Percentiles rank a stretch among this genome's conserved stretches.
These are phyloP conservation scores for Lolium multiflorum DNA, from an alignment of 176 grass and related monocot species.

Conservation along the genomic window DNA sequence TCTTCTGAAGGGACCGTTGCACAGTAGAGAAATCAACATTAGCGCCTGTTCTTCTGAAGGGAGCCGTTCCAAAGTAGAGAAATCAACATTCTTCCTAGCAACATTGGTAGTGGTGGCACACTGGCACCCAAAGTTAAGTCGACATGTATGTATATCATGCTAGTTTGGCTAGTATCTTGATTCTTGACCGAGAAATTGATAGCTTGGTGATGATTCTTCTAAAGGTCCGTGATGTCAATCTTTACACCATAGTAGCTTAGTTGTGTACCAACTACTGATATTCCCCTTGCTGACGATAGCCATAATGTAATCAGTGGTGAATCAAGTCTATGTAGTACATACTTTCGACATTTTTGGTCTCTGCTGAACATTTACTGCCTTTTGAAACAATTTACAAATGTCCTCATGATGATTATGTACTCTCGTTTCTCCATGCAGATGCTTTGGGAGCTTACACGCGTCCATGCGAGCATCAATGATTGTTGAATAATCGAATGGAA, in stretches of 20 bases:
- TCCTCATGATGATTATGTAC: not conserved
- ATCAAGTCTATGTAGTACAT: conserved; percentile 21
- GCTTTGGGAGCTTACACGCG: not conserved
- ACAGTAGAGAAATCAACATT: no score
- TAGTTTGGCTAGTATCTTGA: not conserved
- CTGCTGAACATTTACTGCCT: conserved; percentile 4
- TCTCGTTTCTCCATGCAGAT: conserved; percentile 19
- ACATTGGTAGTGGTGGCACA: not conserved
- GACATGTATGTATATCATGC: not conserved
- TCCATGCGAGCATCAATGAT: not conserved
- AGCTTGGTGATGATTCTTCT: conserved; percentile 15
- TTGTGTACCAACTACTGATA: conserved; percentile 17
- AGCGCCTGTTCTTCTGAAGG: not conserved
- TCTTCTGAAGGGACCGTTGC: no score
- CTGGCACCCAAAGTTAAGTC: not conserved
- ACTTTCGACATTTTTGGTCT: not conserved
- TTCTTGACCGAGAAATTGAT: not conserved
- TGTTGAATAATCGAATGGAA: not conserved
- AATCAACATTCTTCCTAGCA: not conserved
- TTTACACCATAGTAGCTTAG: not conserved
- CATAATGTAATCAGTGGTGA: conserved; percentile 23
- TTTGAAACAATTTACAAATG: not conserved
- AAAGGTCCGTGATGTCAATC: not conserved
- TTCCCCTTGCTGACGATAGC: conserved; percentile 13
- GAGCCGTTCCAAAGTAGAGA: not conserved